phyloP scores from a whole-genome alignment of 345 rosid genomes.

The Corymbia maculata region DNA sequence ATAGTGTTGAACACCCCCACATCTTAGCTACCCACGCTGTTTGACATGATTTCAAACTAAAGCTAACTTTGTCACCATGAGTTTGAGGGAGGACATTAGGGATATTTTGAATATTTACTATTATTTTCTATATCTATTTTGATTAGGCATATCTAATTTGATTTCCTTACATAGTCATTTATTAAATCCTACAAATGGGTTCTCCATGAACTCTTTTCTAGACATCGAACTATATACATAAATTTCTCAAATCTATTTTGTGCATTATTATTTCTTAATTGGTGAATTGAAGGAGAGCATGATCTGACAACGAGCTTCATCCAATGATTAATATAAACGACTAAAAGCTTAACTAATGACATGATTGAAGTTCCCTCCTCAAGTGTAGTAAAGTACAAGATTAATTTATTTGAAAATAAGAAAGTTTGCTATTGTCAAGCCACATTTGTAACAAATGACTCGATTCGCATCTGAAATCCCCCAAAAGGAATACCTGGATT shows the following conservation, averaged over 20 bases:
- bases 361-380: background rate
- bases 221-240: background rate
- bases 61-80: background rate
- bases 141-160: too few species aligned
- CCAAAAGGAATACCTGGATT: too few species aligned
- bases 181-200: background rate
- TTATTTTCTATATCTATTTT: too few species aligned
- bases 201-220: background rate
- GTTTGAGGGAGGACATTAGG: background rate
- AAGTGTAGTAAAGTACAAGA: background rate
- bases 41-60: background rate
- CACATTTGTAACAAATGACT: background rate
- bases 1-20: too few species aligned
- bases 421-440: background rate
- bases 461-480: background rate
- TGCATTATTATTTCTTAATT: too few species aligned
- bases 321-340: background rate
- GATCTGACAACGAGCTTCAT: background rate
- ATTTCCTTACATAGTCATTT: background rate
- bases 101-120: background rate
- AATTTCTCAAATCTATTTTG: background rate
- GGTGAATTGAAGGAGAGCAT: background rate
- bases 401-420: background rate
- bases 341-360: background rate
- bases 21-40: rapidly evolving